Percentiles rank a stretch among this genome's conserved stretches.
phyloP scores from a whole-genome alignment of 2,329 filamentous ascomycete species.

The Calycina herbarum region DNA sequence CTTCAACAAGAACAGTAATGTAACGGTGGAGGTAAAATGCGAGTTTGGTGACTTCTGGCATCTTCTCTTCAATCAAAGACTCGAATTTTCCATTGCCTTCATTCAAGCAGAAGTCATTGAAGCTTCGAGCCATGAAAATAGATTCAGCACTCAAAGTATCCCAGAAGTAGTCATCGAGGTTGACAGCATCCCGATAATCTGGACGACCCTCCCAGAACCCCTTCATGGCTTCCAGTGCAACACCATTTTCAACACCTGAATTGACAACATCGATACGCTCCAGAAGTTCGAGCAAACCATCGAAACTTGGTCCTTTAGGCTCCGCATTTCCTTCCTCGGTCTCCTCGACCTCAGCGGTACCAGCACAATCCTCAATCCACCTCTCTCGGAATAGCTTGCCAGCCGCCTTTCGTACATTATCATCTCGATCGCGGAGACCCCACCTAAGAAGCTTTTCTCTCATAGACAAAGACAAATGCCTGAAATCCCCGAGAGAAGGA shows the following conservation, averaged over 20 bases:
- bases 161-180: conserved; percentile 76
- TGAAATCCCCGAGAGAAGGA: conserved; percentile 88
- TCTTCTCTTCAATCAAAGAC: conserved; percentile 81
- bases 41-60: conserved; percentile 90
- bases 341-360: conserved; percentile 58
- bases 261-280: conserved; percentile 94
- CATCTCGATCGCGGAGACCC: conserved; percentile 91
- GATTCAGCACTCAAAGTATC: conserved; percentile 80
- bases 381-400: conserved; percentile 86
- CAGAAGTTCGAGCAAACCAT: conserved; percentile 85
- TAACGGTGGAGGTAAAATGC: conserved; percentile 85
- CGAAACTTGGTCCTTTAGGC: conserved; percentile 66
- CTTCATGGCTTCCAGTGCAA: conserved; percentile 90
- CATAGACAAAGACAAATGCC: conserved; percentile 89
- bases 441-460: conserved; percentile 92
- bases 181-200: conserved; percentile 72
- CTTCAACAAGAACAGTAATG: conserved; percentile 66
- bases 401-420: conserved; percentile 89
- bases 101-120: conserved; percentile 87
- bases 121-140: conserved; percentile 85
- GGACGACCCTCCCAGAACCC: conserved; percentile 94
- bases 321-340: conserved; percentile 42
- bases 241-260: conserved; percentile 84
- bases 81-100: conserved; percentile 74
- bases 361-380: conserved; percentile 97